phyloP scores from a whole-genome alignment of 345 rosid species.

The Boechera retrofracta region DNA sequence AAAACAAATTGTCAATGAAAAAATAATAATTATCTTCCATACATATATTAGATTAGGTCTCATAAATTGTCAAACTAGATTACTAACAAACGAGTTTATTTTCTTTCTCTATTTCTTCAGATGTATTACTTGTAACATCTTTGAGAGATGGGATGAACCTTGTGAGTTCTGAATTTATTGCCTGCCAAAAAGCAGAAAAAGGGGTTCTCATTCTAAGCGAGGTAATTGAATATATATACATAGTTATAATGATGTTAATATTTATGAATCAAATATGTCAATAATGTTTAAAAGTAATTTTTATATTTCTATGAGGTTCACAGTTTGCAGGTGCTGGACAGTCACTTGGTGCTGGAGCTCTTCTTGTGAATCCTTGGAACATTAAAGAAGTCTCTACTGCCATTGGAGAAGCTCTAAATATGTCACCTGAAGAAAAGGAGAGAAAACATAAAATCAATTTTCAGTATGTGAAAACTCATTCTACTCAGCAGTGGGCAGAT shows the following conservation, averaged over 20 bases:
- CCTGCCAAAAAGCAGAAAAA: constrained; percentile 90
- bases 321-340: constrained; percentile 99
- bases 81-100: background rate
- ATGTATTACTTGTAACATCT: constrained; percentile 94
- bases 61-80: too few species aligned
- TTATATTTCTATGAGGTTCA: constrained; percentile 33
- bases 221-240: constrained; percentile 49
- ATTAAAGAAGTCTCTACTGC: constrained; percentile 92
- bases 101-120: constrained; percentile 48
- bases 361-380: constrained; percentile 98
- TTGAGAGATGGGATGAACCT: constrained; percentile 99
- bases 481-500: constrained; percentile 99
- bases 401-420: constrained; percentile 75
- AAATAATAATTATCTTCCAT: too few species aligned
- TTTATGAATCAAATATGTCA: background rate
- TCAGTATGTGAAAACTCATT: constrained; percentile 72
- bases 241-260: background rate
- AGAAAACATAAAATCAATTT: constrained; percentile 81
- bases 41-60: too few species aligned
- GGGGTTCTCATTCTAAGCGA: constrained; percentile 99
- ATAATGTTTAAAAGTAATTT: background rate
- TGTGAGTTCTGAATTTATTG: constrained; percentile 96
- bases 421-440: constrained; percentile 83
- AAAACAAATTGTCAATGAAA: too few species aligned
- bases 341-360: constrained; percentile 97